A percentile compares a stretch with the other conserved stretches of the same genome.
Evolutionary conservation across 768 basidiomycete genomes (phyloP).

Genomic region (Rhodotorula graminis): DNA sequence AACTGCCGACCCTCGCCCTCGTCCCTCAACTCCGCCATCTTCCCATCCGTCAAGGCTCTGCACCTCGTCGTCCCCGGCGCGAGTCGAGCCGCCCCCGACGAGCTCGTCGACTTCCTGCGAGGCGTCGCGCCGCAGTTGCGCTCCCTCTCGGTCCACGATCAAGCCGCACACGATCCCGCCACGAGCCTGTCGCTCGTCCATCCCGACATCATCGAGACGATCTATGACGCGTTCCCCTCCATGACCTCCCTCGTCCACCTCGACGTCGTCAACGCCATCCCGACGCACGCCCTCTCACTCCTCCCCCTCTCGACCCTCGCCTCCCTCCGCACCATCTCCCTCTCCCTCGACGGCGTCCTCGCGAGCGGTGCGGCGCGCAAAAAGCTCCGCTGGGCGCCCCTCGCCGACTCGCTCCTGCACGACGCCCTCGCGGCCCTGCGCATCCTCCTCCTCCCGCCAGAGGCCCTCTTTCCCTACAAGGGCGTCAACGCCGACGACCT

Average conservation of each 20-base stretch:
- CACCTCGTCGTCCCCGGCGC: background rate
- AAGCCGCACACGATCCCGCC: fast-evolving
- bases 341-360: background rate
- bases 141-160: background rate
- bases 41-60: background rate
- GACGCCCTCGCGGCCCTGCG: background rate
- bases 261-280: background rate
- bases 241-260: background rate
- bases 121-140: background rate
- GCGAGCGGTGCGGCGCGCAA: background rate
- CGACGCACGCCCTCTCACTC: background rate
- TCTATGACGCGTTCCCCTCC: background rate
- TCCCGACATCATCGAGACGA: background rate
- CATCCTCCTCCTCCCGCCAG: background rate
- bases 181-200: no score
- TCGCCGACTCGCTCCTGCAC: background rate
- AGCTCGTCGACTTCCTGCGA: background rate
- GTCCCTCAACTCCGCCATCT: background rate
- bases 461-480: no score
- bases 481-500: background rate
- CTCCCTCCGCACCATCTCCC: background rate
- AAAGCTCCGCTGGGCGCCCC: background rate
- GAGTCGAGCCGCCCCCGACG: background rate
- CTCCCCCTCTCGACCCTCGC: background rate
- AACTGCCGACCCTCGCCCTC: background rate